Evolutionary conservation across 106 monocot genomes (phyloP), one percentile per base, ranked within the genome.

Genomic region (Dendrobium huoshanense): DNA sequence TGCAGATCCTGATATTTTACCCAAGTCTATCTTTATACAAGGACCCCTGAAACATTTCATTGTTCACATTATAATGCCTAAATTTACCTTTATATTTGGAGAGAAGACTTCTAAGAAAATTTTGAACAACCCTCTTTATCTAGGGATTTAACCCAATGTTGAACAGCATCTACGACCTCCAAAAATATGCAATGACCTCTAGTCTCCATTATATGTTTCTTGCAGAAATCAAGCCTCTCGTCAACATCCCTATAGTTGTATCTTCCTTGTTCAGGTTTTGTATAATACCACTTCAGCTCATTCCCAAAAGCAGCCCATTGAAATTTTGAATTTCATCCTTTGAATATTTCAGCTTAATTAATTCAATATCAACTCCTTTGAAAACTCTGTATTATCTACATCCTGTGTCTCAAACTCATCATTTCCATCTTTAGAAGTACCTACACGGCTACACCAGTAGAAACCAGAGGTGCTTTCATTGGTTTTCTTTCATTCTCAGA

Each of bases 1-100:
- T 98, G 85, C 85, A 91, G 41, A 91, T 82, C 80, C 92, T 81
- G 59, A 95, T 95, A 70, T 89, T 90, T 73, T 79, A 83, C 43
- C 97, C 97, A 24, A 98, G 78, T 55, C 87, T 89, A 73, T 95
- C 89, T 82, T 88, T 78, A 79, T 81, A 98, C 77, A 98, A 98
- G 33, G 92, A 90, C 9, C 91, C 97, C 86, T 98, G 97, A 73
- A 98, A 94, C 97, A 98, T 98, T 72, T 98, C 97, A 78, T 98
- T 98, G 80, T 98, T 91, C 58, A 98, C 97, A 77, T 98, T 94
- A 76, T 89, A 89, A 82, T 98, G 94, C 61, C 73, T 87, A 49
- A 98, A 98, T 42, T 82, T 85, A 55, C 94, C 94, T 87, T 80
- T 91, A 55, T 94, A 98, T 77, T 91, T 86, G 41, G 81, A 78